Base-by-base conservation (phyloP, 1,284 basidiomycete species). In the Leccinum cinnamomeum region DNA sequence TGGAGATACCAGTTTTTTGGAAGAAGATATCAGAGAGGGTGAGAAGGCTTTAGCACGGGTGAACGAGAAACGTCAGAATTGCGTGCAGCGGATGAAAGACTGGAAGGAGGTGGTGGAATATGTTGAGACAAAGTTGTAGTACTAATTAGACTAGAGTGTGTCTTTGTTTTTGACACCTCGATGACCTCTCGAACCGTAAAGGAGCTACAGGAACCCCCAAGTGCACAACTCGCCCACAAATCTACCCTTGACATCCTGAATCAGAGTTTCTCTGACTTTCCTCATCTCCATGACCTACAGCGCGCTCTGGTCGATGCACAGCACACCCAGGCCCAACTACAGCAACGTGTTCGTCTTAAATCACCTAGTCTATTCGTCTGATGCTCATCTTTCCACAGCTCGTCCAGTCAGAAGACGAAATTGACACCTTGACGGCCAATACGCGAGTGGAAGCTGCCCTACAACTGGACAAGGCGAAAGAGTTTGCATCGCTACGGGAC, bases 401-500 rank as follows among this genome's bases (percentile, higher is more conserved):
- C 66, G 72, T 77, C 51, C 73, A 77, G 55, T 91, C 87, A n/a
- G 76, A 82, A 67, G 73, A 75, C 30, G 72, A 75, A 25, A 70
- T 88, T 14, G 75, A 83, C 59, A 61, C 68, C 3, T 69, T 86
- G 37, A 76, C 88, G 20, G 68, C 72, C 1, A 69, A 80, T 51
- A 83, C 85, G 3, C 79, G 81, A 39, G 63, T 72, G 23, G 71
- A 77, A 23, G 81, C 81, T 3, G 69, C 80, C 56, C 70, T 75
- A 35, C 79, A 85, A 55, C 77, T 91, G 12, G 77, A 82, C 58
- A 82, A 84, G 11, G 90, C 91, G 0, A 88, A 91, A 69, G 84
- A 88, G 58, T 78, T 94, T 37, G 87, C 89, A 0, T 79, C 92
- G n/a, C 77, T 89, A 39, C 82, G 92, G 25, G 91, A 94, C 74